Base-by-base conservation (phyloP, 106 monocot species). In the Gastrodia elata region DNA sequence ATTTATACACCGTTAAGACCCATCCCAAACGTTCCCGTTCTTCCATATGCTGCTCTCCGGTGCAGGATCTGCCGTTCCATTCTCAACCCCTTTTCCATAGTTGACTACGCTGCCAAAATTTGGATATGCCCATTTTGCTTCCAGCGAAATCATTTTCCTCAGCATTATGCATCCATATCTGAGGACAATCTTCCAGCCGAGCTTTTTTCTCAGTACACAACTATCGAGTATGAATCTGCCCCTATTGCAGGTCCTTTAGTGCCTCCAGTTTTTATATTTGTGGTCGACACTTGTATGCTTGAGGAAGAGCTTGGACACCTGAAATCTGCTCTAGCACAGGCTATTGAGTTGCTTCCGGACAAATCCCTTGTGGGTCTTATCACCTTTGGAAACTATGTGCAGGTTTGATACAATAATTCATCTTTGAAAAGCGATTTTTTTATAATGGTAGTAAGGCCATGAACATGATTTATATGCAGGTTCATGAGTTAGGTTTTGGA, bases 101-200 rank as follows among this genome's bases (percentile, higher is more conserved):
- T 98, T 20, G 97, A 98, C 72, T 98, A 84, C 65, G 69, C 70
- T 32, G 82, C 90, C 15, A 93, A 91, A 72, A 98, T 87, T 64
- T 98, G 97, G 93, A 84, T 78, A 37, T 98, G 97, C 64, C 97
- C 97, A 16, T 93, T 98, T 76, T 98, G 97, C 77, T 93, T 81
- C 78, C 90, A 93, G 80, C 80, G 93, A 40, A 98, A 98, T 75
- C 93, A 93, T 74, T 98, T 97, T 52, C 97, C 97, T 0, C 82
- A 73, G 24, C 78, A 90, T 74, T 93, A 97, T 72, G 74, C 80
- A 39, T 88, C 88, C 35, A 82, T 94, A n/a, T 86, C 84, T 56
- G 88, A 93, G 71, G 80, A 81, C 18, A 93, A 86, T 80, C 83
- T 93, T 18, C 93, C 93, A 2, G 90, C 84, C 4, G 97, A 98